Base-by-base conservation (phyloP, 1,284 basidiomycete genomes). In the Fomitopsis pinicola region DNA sequence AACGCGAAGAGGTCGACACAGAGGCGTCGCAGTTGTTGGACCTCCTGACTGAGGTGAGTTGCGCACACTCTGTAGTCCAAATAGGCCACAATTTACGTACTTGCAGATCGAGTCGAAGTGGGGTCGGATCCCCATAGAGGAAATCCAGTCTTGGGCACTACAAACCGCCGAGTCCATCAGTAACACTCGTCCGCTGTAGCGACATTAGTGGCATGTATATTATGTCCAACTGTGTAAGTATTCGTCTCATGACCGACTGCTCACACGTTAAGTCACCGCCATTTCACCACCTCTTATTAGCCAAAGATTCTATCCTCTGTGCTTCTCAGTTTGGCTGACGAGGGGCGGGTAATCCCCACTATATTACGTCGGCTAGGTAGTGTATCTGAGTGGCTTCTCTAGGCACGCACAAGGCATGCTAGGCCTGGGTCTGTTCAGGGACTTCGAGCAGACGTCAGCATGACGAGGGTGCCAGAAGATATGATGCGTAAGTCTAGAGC, bases 71-170 rank as follows among this genome's bases (percentile, higher is more conserved):
- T 6, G 46, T 22, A 7, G 28, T 26, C 14, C n/a, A 22, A 1
- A 33, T 35, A 15, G 17, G 53, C 38, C n/a, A 5, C 1, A 26
- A 12, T 17, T 17, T 7, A 46, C 9, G 35, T n/a, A 2, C 15
- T 42, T 5, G 17, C 15, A 90, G 88, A 75, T 82, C 1, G 79
- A 79, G 53, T 72, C 76, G 8, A 78, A 77, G 61, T 89, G 86
- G 84, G 72, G 75, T 58, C 75, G 79, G n/a, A 68, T 88, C 5
- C 83, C 86, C 0, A 75, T 80, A 56, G 84, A 88, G 19, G 82
- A 88, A 30, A 81, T 89, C 19, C 81, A 85, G 59, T 75, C 79
- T 38, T 89, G 87, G 87, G 79, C 83, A 2, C 74, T 89, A 57
- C 80, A 84, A 67, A 80, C 79, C 2, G 78, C 79, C 7, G 87